These are phyloP conservation scores for Umbelopsis sp. DNA, from an alignment of 192 early-diverging fungal species.

Conservation along the genomic window DNA sequence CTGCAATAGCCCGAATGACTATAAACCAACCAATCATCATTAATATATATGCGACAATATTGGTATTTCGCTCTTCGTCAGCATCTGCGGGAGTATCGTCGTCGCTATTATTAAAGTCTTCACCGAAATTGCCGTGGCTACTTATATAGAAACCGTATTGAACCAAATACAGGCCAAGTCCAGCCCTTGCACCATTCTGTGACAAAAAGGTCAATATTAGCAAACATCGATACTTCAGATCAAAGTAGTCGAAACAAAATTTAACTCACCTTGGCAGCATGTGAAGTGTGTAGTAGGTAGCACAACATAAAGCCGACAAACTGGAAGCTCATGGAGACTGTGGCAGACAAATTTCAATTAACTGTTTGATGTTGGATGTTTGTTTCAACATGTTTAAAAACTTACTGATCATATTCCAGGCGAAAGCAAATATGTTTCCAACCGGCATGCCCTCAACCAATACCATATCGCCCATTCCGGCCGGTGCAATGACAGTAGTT, in stretches of 20 bases:
- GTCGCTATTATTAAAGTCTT: constrained; percentile 28
- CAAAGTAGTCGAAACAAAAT: not conserved
- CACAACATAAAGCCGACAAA: constrained; percentile 90
- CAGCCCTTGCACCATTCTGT: constrained; percentile 73
- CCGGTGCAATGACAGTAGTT: constrained; percentile 73
- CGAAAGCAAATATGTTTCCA: constrained; percentile 73
- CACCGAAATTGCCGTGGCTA: constrained; percentile 46
- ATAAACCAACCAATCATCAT: constrained; percentile 77
- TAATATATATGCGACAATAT: constrained; percentile 69
- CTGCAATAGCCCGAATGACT: constrained; percentile 70
- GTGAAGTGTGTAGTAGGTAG: constrained; percentile 85
- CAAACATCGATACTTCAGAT: not conserved
- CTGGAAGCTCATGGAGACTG: constrained; percentile 79
- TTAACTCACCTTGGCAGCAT: constrained; percentile 73
- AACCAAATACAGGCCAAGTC: constrained; percentile 82
- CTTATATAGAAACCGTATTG: constrained; percentile 77
- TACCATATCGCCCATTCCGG: constrained; percentile 79
- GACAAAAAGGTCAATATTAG: constrained; percentile 21
- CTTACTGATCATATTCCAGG: constrained; percentile 78
- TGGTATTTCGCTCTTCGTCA: constrained; percentile 30
- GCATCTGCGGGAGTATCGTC: not conserved
- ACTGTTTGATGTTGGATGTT: not conserved
- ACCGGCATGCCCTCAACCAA: constrained; percentile 92
- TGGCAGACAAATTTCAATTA: constrained; percentile 3
- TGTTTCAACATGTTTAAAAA: not conserved